Evolutionary conservation across 257 asterid species (phyloP), one percentile per base, ranked within the genome.

Genomic region (Solanum pimpinellifolium): DNA sequence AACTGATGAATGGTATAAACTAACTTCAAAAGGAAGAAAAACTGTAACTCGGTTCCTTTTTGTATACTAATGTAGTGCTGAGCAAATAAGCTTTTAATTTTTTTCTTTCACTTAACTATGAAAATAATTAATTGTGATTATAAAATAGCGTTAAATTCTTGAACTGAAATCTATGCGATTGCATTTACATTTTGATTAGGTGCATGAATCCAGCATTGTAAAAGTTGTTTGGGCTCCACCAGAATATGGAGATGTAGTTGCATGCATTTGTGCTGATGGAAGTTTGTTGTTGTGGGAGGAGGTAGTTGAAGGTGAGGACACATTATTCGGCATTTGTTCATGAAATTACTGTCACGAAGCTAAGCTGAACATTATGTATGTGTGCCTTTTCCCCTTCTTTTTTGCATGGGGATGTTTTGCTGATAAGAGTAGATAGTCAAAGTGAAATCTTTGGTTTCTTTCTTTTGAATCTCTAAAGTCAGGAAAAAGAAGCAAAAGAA

Each of bases 221-320:
- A 95, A 95, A 88, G 74, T 96, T 88, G 95, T 95, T 20, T 96
- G 99, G 99, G 92, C 91, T 83, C 99, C 98, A 47, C 98, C 98
- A 14, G 95, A 92, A 87, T 95, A 91, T 87, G 99, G 99, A 74
- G 98, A 96, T 87, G 97, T 90, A 13, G 92, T 96, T 86, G 98
- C 97, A 8, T 96, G 99, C 89, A 84, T 95, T 86, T 85, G 92
- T 87, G 92, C 92, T 56, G 92, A 92, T 88, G 98, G 99, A 87
- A 85, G 89, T 87, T 92, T 95, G 92, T 92, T 93, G 15, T 89
- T 96, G 90, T 96, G 98, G 98, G 98, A 96, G 90, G 99, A 96
- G 90, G 93, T 92, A 47, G 74, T 87, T 10, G 93, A 93, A 92
- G 98, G 98, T 96, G 89, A 59, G 59, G 11, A 80, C 68, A 47